Evolutionary conservation across 495 filamentous ascomycete genomes (phyloP).

Genomic region (Penicillium atrosanguineum): DNA sequence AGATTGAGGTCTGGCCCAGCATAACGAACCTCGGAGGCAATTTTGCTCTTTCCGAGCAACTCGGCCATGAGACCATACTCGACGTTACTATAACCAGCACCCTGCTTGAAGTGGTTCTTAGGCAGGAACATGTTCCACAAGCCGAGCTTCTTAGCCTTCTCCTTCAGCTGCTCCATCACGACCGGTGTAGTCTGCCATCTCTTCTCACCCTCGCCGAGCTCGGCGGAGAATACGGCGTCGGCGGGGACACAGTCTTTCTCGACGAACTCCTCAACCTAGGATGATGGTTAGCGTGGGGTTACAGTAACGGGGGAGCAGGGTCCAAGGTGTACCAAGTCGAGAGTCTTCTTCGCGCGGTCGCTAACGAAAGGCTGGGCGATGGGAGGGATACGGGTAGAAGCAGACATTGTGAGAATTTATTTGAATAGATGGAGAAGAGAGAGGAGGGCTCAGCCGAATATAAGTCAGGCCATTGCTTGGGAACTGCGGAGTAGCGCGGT

Average conservation of each 20-base stretch:
- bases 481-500: conserved; percentile 27
- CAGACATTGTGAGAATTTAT: conserved; percentile 47
- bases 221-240: conserved; percentile 72
- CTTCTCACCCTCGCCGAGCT: conserved; percentile 70
- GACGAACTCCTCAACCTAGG: conserved; percentile 86
- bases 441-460: conserved; percentile 12
- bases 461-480: conserved; percentile 14
- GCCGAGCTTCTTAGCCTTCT: conserved; percentile 76
- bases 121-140: conserved; percentile 99
- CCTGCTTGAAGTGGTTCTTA: conserved; percentile 90
- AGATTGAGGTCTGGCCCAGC: not conserved
- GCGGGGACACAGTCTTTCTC: conserved; percentile 93
- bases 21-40: conserved; percentile 65
- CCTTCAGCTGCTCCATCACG: conserved; percentile 85
- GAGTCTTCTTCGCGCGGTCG: conserved; percentile 73
- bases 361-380: conserved; percentile 69
- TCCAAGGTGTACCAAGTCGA: conserved; percentile 52
- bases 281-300: not conserved
- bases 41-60: conserved; percentile 73
- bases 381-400: conserved; percentile 61
- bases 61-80: conserved; percentile 95
- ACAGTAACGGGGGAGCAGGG: not conserved
- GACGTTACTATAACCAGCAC: conserved; percentile 84
- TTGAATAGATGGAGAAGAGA: not conserved
- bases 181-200: conserved; percentile 77